Base-by-base conservation (phyloP, 495 filamentous ascomycete species). In the Hypoxylon rickii region DNA sequence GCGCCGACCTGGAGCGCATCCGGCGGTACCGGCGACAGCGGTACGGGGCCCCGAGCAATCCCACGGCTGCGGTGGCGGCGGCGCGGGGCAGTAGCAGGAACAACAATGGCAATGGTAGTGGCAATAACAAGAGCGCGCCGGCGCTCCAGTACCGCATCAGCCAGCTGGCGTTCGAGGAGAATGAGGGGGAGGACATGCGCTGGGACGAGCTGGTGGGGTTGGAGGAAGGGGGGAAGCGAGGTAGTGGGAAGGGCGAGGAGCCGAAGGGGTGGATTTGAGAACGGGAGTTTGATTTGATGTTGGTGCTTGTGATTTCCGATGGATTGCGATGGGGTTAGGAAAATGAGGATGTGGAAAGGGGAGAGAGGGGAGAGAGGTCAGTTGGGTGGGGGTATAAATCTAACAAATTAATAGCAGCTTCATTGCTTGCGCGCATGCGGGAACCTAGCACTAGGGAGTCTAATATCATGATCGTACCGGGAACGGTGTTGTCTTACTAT, bases 111-210 rank as follows among this genome's bases (percentile, higher is more conserved):
- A 29, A 10, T 29, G n/a, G n/a, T n/a, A n/a, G n/a, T n/a, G n/a
- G n/a, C n/a, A n/a, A n/a, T n/a, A n/a, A n/a, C n/a, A n/a, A n/a
- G n/a, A n/a, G n/a, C n/a, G n/a, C n/a, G n/a, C n/a, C n/a, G n/a
- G n/a, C n/a, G n/a, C n/a, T n/a, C n/a, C n/a, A n/a, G n/a, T 62
- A 56, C 32, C 42, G 39, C 41, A 56, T 62, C 32, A 56, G 58
- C 37, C 22, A 21, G n/a, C 37, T 62, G 7, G 58, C 31, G 2
- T 62, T 56, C 16, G 58, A 62, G 4, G 51, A 37, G 2, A 45
- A 18, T 1, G 41, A 43, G 21, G 37, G n/a, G 15, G 51, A 48
- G 10, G 1, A n/a, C 15, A 2, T 15, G 40, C 54, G 22, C 1
- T 58, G 54, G 54, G 15, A 24, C 21, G 46, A 44, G 10, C n/a